Base-by-base conservation (phyloP, 2,329 filamentous ascomycete genomes). In the Xylariaceae sp. region DNA sequence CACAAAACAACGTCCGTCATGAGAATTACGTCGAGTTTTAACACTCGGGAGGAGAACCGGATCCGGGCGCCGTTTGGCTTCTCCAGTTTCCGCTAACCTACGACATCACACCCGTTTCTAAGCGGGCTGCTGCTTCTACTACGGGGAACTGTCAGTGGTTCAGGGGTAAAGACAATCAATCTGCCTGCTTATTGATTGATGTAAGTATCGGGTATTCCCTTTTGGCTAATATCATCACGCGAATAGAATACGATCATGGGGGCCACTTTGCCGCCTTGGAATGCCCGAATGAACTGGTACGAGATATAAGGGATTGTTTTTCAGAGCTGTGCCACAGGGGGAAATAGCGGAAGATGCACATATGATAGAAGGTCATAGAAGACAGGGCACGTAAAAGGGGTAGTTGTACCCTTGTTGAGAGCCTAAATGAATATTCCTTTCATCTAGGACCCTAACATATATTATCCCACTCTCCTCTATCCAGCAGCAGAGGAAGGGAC, bases 241-340 rank as follows among this genome's bases (percentile, higher is more conserved):
- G 21, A 28, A 16, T 9, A n/a, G 17, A 52, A 28, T 35, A 44
- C 7, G 42, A 51, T 17, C 27, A 47, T 9, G 45, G 40, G 7
- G 49, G 49, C 13, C 47, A 50, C 14, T 51, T 53, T 40, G 36
- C 47, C 12, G 43, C 49, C 2, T 29, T 53, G 13, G 45, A 50
- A n/a, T 17, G 26, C 14, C 14, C 11, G 14, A 7, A 11, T 6
- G 21, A 24, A 24, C 21, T 7, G 6, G 21, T 24, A 11, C 6
- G 11, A 24, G 21, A 24, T 24, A 7, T 24, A 11, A 24, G 11
- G 21, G 21, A 24, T 6, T 24, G 21, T 11, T 24, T 24, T 24
- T 24, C 21, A 24, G 21, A 24, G 11, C 21, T 24, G n/a, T n/a
- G n/a, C n/a, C n/a, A n/a, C n/a, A n/a, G n/a, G n/a, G n/a, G n/a